phyloP scores from a whole-genome alignment of 2,329 filamentous ascomycete genomes.

The Acephala macrosclerotiorum region DNA sequence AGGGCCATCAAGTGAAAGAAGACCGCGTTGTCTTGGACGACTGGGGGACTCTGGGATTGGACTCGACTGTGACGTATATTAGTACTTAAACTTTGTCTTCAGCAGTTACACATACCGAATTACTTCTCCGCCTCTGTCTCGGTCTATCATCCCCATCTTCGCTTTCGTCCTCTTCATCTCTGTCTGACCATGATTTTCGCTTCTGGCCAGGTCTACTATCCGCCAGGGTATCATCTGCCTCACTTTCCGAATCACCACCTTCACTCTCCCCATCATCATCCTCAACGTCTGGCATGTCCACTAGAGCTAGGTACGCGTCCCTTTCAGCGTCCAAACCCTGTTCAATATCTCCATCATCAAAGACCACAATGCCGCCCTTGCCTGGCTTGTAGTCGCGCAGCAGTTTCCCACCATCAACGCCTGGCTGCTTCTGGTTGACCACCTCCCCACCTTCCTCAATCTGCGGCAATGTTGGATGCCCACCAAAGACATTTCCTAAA shows the following conservation, averaged over 20 bases:
- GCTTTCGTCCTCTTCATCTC: conserved; percentile 69
- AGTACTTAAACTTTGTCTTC: conserved; percentile 26
- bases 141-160: conserved; percentile 79
- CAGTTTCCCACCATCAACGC: conserved; percentile 78
- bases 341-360: conserved; percentile 95
- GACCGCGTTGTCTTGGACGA: conserved; percentile 65
- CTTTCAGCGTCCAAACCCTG: conserved; percentile 78
- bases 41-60: conserved; percentile 71
- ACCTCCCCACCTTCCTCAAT: conserved; percentile 51
- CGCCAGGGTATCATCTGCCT: conserved; percentile 60
- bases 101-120: conserved; percentile 68
- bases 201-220: conserved; percentile 68
- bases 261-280: conserved; percentile 64
- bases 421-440: conserved; percentile 59
- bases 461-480: conserved; percentile 60
- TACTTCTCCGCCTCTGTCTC: conserved; percentile 82
- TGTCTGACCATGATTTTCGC: conserved; percentile 80
- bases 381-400: conserved; percentile 76
- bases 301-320: conserved; percentile 83
- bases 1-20: conserved; percentile 62
- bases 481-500: conserved; percentile 89
- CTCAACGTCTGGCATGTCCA: conserved; percentile 86
- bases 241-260: conserved; percentile 58
- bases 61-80: conserved; percentile 56
- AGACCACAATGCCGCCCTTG: conserved; percentile 88